Base-by-base conservation (phyloP, 176 grass and related monocot genomes). In the Luzula sylvatica region DNA sequence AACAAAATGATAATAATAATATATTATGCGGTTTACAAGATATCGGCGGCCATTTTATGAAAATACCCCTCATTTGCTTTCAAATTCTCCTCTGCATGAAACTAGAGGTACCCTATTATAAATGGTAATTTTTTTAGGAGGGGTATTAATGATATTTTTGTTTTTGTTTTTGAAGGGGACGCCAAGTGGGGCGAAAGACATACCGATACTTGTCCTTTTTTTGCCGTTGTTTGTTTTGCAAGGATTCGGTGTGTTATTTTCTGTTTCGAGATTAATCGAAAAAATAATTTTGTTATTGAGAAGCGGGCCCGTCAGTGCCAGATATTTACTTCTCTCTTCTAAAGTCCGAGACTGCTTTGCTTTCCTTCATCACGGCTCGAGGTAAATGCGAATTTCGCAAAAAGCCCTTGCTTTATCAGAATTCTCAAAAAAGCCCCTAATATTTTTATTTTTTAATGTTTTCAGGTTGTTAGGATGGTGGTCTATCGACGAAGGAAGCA, bases 401-500 rank as follows among this genome's bases (percentile, higher is more conserved):
- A n/a, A n/a, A n/a, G n/a, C n/a, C n/a, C n/a, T n/a, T n/a, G n/a
- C n/a, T n/a, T 30, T 63, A 18, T 46, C 57, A 26, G 51, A 53
- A 49, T 12, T 29, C 27, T 43, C 24, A 16, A 23, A 67, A 13
- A 56, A 62, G 8, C 35, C 55, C 30, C 2, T 60, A 2, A 17
- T 78, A 17, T 55, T 23, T 1, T 64, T 57, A 18, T 23, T 40
- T 56, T 46, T 39, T 65, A 20, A 23, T 42, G 30, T 46, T 26
- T 5, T 38, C 65, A 98, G 92, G 75, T 76, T 92, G 54, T 65
- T 92, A 45, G 93, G 93, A 76, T 98, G 86, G 93, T 98, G 93
- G 93, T 98, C 86, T 46, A 98, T 98, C 38, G 86, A 87, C 0
- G 93, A 98, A 82, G 93, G 86, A 45, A 87, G 86, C 75, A 98